Conservation (phyloP, 116 monocot genomes). For the Posidonia oceanica region DNA sequence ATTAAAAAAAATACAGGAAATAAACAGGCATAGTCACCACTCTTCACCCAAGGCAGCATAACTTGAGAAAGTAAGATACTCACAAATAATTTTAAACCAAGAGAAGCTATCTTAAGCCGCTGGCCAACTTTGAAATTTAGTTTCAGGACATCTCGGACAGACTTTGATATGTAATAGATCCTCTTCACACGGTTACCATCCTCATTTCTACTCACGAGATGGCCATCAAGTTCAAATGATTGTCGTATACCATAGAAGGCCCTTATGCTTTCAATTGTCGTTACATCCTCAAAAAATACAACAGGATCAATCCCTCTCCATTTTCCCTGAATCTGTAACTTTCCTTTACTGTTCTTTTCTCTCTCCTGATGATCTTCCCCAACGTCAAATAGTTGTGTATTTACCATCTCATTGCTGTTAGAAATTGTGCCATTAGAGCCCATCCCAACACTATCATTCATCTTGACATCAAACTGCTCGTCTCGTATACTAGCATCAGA, state of each 20-base stretch:
- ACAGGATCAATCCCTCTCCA: constrained; percentile 99
- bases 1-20: not conserved
- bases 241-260: constrained; percentile 77
- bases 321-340: constrained; percentile 48
- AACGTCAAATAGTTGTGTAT: not conserved
- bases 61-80: constrained; percentile 24
- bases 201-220: constrained; percentile 76
- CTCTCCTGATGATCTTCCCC: constrained; percentile 13
- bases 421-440: not conserved
- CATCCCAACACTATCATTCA: not conserved
- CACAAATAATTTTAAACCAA: constrained; percentile 94
- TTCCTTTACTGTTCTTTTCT: constrained; percentile 26
- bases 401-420: not conserved
- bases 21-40: not conserved
- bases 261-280: constrained; percentile 50
- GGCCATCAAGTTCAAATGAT: constrained; percentile 59
- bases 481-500: not conserved
- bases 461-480: not conserved
- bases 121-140: constrained; percentile 71
- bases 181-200: constrained; percentile 84
- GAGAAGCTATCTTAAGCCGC: constrained; percentile 86
- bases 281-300: constrained; percentile 64
- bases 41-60: not conserved
- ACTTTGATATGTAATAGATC: constrained; percentile 88
- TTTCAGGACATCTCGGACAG: constrained; percentile 56